A percentile compares a stretch with the other conserved stretches of the same genome.
These are phyloP conservation scores for Neurospora sp. DNA, from an alignment of 2,329 filamentous ascomycete species.

Conservation along the genomic window DNA sequence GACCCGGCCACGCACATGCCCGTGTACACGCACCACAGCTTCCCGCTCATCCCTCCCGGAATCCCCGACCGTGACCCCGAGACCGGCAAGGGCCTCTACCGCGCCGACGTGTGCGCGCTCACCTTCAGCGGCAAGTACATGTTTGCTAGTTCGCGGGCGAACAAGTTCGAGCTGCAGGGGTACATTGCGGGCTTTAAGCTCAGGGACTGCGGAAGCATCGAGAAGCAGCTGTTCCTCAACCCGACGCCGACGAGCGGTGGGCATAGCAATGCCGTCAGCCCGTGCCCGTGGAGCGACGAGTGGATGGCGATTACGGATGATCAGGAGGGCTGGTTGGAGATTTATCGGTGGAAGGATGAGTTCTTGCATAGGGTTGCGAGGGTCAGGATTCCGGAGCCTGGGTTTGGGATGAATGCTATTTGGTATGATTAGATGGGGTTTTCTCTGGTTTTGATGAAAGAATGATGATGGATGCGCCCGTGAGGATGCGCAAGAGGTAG, in stretches of 20 bases:
- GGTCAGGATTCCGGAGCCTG: slow-evolving; percentile 71
- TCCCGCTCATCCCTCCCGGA: slow-evolving; percentile 71
- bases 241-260: slow-evolving; percentile 81
- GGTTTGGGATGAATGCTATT: slow-evolving; percentile 93
- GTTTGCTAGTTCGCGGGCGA: slow-evolving; percentile 73
- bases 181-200: slow-evolving; percentile 77
- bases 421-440: slow-evolving; percentile 60
- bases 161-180: slow-evolving; percentile 64
- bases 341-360: slow-evolving; percentile 80
- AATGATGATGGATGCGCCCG: neutral
- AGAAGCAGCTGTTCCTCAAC: slow-evolving; percentile 69
- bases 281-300: slow-evolving; percentile 75
- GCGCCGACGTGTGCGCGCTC: slow-evolving; percentile 72
- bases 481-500: neutral
- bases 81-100: slow-evolving; percentile 52
- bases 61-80: slow-evolving; percentile 34
- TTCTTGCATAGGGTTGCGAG: slow-evolving; percentile 68
- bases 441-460: neutral
- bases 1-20: slow-evolving; percentile 64
- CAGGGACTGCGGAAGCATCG: slow-evolving; percentile 57
- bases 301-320: slow-evolving; percentile 88
- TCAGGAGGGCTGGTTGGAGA: slow-evolving; percentile 77
- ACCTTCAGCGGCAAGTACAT: slow-evolving; percentile 62
- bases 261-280: slow-evolving; percentile 79
- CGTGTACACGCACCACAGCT: slow-evolving; percentile 66